Base-by-base conservation (phyloP, 768 basidiomycete species). In the Amanita molliuscula region DNA sequence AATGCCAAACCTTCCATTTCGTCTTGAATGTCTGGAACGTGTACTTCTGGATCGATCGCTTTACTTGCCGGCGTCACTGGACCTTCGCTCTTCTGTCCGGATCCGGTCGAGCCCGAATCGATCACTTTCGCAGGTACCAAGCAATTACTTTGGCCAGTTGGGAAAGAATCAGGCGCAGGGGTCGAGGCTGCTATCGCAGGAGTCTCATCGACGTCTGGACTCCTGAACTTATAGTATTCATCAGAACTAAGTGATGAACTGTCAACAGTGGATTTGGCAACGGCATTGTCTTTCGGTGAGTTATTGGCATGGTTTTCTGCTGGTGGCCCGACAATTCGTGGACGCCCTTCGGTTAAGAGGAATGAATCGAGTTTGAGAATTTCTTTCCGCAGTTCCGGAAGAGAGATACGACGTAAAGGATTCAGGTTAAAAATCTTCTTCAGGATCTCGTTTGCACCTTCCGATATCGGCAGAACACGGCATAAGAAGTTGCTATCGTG, bases 381-480 rank as follows among this genome's bases (percentile, higher is more conserved):
- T 47, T 74, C 74, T 44, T 62, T 54, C 23, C 83, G 75, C 4
- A 93, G 70, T 4, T 81, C 75, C 5, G 69, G 63, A 36, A 94
- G 67, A n/a, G 77, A 68, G 46, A 84, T 79, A 26, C 89, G 82
- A 21, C 62, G 57, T 2, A 65, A 51, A 3, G 87, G 81, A 59
- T 87, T 78, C 46, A 82, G 63, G n/a, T 70, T 64, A 67, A 93
- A 91, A 53, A 89, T 78, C 50, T 73, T 72, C 59, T 81, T 81
- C 58, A 94, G 70, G 57, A 92, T 74, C 0, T 61, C 58, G 64
- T 87, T 82, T 56, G 79, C 75, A 10, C 72, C 75, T 36, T 65
- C 55, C 8, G 88, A 89, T 58, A 93, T 85, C 25, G 88, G 88
- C 16, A 92, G 74, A 53, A 81, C 78, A 16, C 74, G 64, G 42